Evolutionary conservation across 1,284 basidiomycete genomes (phyloP), one percentile per base, ranked within the genome.

Genomic region (Boletus sp.): DNA sequence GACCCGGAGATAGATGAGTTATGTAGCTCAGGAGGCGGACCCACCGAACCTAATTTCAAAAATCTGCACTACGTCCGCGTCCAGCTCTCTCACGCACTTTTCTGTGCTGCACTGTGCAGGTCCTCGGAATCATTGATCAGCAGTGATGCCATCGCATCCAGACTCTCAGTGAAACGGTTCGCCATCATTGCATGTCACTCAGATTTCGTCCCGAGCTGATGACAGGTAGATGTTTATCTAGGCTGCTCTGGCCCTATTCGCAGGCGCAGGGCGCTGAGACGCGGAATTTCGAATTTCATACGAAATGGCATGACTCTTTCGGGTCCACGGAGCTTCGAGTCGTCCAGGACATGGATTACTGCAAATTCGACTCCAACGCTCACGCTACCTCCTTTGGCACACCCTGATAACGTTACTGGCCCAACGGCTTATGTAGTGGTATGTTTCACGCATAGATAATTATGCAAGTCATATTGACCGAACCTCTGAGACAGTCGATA

Each of bases 221-320:
- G 30, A 25, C 10, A 30, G 22, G 47, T 40, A 37, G 45, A 40
- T 48, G 30, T 20, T 19, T n/a, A 25, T 33, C 38, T n/a, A 5
- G 26, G 14, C 1, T 20, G 16, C 33, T 30, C 36, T 33, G 20
- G 45, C 17, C 56, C 35, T 46, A n/a, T 42, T 41, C 20, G 41
- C 41, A 51, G 45, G 38, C 32, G 26, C 14, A 41, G 16, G 56
- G 20, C 39, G n/a, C 25, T 39, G 17, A 23, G 27, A 48, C 38
- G 29, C 32, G 41, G 36, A 22, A 36, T 33, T 38, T 26, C 48
- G 36, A 43, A 61, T 48, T 63, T 50, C 49, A 52, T 44, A 46
- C 46, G 16, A 30, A 36, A 14, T 35, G 10, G 29, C 38, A 30
- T 35, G 22, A 4, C 27, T 42, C 20, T 16, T 25, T 40, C 34